Evolutionary conservation across 2,329 filamentous ascomycete genomes (phyloP), one percentile per base, ranked within the genome.

Genomic region (Seiridium cupressi): DNA sequence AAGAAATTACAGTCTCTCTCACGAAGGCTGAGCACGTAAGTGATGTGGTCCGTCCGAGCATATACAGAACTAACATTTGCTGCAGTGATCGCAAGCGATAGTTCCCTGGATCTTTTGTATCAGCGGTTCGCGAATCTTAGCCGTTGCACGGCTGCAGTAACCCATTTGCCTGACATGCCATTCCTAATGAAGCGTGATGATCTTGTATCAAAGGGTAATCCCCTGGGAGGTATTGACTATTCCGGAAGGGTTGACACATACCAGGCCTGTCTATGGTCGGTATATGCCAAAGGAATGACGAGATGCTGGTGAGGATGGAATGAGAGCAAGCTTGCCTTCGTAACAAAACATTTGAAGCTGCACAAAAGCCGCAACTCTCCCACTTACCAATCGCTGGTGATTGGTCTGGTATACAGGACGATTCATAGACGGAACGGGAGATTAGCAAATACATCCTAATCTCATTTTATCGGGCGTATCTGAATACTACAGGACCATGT

Each of bases 21-120:
- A 34, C 85, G 95, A 76, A 87, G 94, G 74, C 90, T 99, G 70
- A 97, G 93, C 89, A 96, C 96, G 95, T 98, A 80, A 91, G 91
- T 58, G 26, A 55, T n/a, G 18, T 32, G 9, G 11, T 18, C n/a
- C 13, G 34, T 9, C 26, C 7, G 5, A 0, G 5, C 32, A 6
- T 31, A 10, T n/a, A 35, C 35, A 31, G 36, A 11, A 49, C 35
- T 56, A 38, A 35, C 18, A 35, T 38, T 42, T 11, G 5, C 10
- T 18, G 6, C 36, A 60, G 58, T 56, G 58, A 60, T 35, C 58
- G 58, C 38, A 60, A 60, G 58, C 51, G 53, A 60, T 60, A 46
- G 47, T 8, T 44, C 5, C 13, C 18, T 26, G 18, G 18, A 26
- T 26, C 18, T 26, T 26, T 26, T 26, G 18, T 26, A 26, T 26